Conservation (phyloP, 345 rosid species). For the Eucalyptus regnans region DNA sequence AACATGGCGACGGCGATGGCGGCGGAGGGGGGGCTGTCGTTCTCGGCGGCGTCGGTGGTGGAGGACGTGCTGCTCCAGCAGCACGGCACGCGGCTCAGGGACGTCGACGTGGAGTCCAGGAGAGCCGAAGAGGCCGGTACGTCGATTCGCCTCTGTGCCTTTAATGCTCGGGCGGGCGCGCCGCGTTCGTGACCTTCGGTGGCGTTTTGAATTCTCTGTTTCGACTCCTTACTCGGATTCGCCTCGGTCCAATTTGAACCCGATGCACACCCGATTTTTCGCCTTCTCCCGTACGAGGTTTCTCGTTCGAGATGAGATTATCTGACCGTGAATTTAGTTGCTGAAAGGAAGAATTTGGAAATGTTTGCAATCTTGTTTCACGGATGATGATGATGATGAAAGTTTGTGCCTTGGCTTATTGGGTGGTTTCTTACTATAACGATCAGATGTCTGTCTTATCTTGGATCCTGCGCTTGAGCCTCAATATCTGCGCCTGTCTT, state of each 20-base stretch:
- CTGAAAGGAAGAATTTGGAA: neutral
- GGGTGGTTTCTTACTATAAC: neutral
- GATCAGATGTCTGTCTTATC: neutral
- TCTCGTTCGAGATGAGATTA: neutral
- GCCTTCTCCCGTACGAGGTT: neutral
- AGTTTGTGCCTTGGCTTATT: neutral
- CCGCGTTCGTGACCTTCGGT: neutral
- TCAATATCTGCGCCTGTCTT: neutral
- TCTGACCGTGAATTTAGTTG: neutral
- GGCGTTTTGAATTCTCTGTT: neutral
- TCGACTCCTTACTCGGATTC: neutral
- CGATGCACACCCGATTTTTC: neutral
- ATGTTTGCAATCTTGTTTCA: neutral
- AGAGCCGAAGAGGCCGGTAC: conserved; percentile 73
- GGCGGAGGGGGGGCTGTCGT: conserved; percentile 23
- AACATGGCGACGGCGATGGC: conserved; percentile 40
- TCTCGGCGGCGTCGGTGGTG: conserved; percentile 54
- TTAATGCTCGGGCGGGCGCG: neutral
- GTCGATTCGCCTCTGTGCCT: neutral
- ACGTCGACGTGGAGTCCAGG: conserved; percentile 27
- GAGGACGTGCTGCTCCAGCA: conserved; percentile 66
- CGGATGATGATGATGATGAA: neutral
- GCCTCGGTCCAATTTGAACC: neutral
- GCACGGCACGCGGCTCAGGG: conserved; percentile 27
- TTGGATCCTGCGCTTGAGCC: neutral